Evolutionary conservation across 805 yeast genomes (phyloP), one percentile per base, ranked within the genome.

Genomic region (Myxozyma geophila): DNA sequence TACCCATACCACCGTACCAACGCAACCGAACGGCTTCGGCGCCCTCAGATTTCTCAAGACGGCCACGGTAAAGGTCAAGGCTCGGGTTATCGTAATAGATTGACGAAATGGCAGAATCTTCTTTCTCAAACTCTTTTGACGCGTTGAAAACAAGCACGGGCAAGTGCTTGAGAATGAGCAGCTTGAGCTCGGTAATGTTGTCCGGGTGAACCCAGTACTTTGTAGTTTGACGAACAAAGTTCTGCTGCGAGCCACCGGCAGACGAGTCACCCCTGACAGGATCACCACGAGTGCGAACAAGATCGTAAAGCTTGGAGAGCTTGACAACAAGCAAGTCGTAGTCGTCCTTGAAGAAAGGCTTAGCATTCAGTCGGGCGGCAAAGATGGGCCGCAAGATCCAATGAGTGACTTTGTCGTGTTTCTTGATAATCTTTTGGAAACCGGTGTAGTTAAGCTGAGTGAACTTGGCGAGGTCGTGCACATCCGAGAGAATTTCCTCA

Each of bases 201-300:
- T 95, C 98, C 1, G 98, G 97, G 74, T 95, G 99, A 39, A 95
- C 98, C 99, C 99, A 95, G 78, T 95, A 95, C 75, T 95, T 95
- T 7, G 99, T 95, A 21, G 99, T 95, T 78, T 95, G 99, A 78
- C 99, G 88, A 52, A 95, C 98, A 73, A 95, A 95, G 79, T 95
- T 95, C 77, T 95, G 99, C 81, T 92, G 98, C 49, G 88, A 83
- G 50, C 99, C 99, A 73, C 99, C 99, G n/a, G 99, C 98, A 5
- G 98, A 76, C 3, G 97, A 87, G 78, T 95, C 99, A 68, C 98
- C 98, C 72, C 85, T 83, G 46, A 91, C 90, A 13, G 99, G 98
- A 74, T 91, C 89, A 71, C 99, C 99, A 71, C 97, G 85, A 0
- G 98, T 95, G 76, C 98, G 86, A 36, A 95, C 98, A 66, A 93